These are phyloP conservation scores for Themeda triandra DNA, from an alignment of 176 grass and related monocot species.

Conservation along the genomic window DNA sequence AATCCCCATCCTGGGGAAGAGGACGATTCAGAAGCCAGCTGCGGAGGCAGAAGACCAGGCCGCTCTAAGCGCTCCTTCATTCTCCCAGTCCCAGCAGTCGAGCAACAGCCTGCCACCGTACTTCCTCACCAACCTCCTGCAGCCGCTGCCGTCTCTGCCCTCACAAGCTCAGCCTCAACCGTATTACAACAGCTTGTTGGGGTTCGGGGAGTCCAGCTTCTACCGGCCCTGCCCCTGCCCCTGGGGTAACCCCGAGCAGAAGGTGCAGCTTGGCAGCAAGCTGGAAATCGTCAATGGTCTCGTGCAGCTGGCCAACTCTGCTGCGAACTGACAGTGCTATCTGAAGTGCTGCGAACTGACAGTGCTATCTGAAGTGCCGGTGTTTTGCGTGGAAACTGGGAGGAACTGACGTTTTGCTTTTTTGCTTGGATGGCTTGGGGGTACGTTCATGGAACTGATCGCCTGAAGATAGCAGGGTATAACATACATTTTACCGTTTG, in stretches of 20 bases:
- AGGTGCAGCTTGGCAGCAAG: constrained; percentile 39
- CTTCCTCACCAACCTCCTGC: constrained; percentile 43
- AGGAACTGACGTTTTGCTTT: constrained; percentile 21
- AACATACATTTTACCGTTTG: constrained; percentile 12
- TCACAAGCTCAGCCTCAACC: constrained; percentile 24
- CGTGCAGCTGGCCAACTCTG: constrained; percentile 41
- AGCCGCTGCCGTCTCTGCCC: constrained; percentile 30
- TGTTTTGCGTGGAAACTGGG: constrained; percentile 11
- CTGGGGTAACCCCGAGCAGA: constrained; percentile 36
- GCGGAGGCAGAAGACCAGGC: constrained; percentile 19
- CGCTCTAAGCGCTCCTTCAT: neutral
- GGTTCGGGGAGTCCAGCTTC: constrained; percentile 35
- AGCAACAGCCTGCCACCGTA: constrained; percentile 21
- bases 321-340: neutral
- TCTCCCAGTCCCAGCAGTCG: constrained; percentile 34
- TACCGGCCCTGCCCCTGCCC: constrained; percentile 15
- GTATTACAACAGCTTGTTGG: constrained; percentile 15
- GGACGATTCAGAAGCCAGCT: constrained; percentile 20
- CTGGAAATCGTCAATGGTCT: constrained; percentile 30
- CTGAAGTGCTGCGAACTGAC: no score
- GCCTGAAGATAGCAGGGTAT: constrained; percentile 36
- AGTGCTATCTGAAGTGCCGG: neutral
- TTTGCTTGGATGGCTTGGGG: constrained; percentile 27
- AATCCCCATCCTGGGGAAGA: constrained; percentile 56
- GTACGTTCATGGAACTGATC: constrained; percentile 38